These are phyloP conservation scores for Dillenia turbinata DNA, from an alignment of 164 flowering plant species.

Conservation along the genomic window DNA sequence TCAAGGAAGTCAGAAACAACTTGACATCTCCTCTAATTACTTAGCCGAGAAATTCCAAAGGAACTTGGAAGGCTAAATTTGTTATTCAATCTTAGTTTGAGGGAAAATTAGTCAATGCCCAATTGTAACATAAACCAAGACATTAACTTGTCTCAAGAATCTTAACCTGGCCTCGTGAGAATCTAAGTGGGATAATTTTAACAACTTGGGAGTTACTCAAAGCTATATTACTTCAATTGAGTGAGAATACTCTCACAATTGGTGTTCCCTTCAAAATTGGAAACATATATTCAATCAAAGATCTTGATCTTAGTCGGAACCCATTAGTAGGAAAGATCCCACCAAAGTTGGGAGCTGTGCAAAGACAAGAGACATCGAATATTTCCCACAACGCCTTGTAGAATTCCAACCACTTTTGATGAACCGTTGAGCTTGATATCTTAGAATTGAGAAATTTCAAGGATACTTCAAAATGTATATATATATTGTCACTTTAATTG, in stretches of 20 bases:
- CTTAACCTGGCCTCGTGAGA: too few species aligned
- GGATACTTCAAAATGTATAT: slow-evolving; percentile 1
- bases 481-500: background rate
- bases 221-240: background rate
- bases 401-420: slow-evolving; percentile 3
- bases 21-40: too few species aligned
- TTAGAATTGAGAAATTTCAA: too few species aligned
- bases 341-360: background rate
- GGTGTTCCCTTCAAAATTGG: background rate
- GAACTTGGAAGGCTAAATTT: too few species aligned
- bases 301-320: slow-evolving; percentile 1
- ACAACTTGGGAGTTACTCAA: too few species aligned
- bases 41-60: too few species aligned
- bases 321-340: background rate
- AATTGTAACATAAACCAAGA: too few species aligned
- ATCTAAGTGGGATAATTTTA: too few species aligned
- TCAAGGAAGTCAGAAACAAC: too few species aligned
- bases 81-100: too few species aligned
- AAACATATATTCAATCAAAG: background rate
- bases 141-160: too few species aligned
- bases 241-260: background rate
- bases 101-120: too few species aligned
- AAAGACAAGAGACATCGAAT: background rate
- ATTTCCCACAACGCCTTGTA: slow-evolving; percentile 8
- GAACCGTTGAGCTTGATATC: background rate